Percentiles rank a stretch among this genome's conserved stretches.
These are phyloP conservation scores for Cordyceps cicadae DNA, from an alignment of 2,329 filamentous ascomycete species.

Conservation along the genomic window DNA sequence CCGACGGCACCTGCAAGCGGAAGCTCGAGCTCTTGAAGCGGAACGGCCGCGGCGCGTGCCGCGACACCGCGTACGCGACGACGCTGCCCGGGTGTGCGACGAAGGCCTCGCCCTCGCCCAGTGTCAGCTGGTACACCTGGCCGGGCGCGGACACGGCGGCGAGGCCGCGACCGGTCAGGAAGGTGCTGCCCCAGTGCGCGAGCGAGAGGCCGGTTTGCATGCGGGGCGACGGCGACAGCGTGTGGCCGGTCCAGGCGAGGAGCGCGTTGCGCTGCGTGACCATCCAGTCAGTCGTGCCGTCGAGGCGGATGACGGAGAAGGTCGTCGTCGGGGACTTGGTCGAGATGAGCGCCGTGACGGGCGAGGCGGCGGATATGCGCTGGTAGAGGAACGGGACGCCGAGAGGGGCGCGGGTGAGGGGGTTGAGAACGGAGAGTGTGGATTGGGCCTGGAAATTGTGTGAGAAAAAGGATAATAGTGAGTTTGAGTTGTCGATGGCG, in stretches of 20 bases:
- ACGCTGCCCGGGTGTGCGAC: slow-evolving; percentile 87
- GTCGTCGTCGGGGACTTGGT: slow-evolving; percentile 81
- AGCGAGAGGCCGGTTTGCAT: slow-evolving; percentile 68
- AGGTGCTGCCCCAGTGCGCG: slow-evolving; percentile 85
- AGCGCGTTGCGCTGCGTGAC: slow-evolving; percentile 78
- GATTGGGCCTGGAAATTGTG: slow-evolving; percentile 60
- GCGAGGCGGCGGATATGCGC: slow-evolving; percentile 75
- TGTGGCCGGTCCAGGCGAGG: slow-evolving; percentile 94
- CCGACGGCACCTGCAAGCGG: slow-evolving; percentile 68
- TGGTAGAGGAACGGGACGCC: slow-evolving; percentile 96
- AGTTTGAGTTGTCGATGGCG: too few species aligned
- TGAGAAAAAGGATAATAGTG: neutral
- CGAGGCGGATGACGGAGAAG: slow-evolving; percentile 78
- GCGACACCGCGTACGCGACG: slow-evolving; percentile 76
- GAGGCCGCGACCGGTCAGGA: slow-evolving; percentile 79
- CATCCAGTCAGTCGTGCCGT: slow-evolving; percentile 94
- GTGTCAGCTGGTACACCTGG: slow-evolving; percentile 76
- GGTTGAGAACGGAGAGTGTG: slow-evolving; percentile 77
- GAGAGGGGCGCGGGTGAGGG: slow-evolving; percentile 67
- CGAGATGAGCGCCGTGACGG: slow-evolving; percentile 79
- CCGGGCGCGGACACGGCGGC: slow-evolving; percentile 78
- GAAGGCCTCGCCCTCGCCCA: slow-evolving; percentile 80
- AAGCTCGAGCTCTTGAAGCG: slow-evolving; percentile 72
- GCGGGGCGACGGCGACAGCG: slow-evolving; percentile 65
- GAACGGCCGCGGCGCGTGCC: slow-evolving; percentile 70